Evolutionary conservation across 495 filamentous ascomycete species (phyloP), one percentile per base, ranked within the genome.

Genomic region (Diplogelasinospora grovesii): DNA sequence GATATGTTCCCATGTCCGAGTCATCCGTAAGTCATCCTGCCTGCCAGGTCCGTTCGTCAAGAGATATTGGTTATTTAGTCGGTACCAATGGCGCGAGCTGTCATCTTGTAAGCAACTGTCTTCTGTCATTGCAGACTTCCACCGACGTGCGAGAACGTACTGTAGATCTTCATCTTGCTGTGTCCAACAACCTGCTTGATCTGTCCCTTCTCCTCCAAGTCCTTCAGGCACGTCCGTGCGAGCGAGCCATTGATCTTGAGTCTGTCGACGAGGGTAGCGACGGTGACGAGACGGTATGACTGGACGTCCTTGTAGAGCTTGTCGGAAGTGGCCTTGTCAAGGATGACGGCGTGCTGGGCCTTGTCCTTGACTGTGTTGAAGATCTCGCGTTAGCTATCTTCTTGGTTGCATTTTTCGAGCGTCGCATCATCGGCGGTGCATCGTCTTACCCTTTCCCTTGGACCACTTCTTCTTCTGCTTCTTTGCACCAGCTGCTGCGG

Each of bases 391-490:
- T 57, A 54, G 45, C 43, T 19, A 23, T 21, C 8, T 41, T 43
- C n/a, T 21, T 19, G 22, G 15, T 27, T 24, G 47, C 31, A 36
- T 41, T 31, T 13, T 33, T 39, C 31, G 11, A 40, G 23, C 29
- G 30, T 25, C n/a, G 28, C 26, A 11, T 21, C 8, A 8, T 9
- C 26, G 14, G 14, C 21, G 14, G 3, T 20, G 25, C 38, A 38
- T 42, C 29, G 25, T 22, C 51, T 52, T 56, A 63, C 60, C 60
- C 81, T 95, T 95, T 71, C 88, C 93, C 86, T 96, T 98, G 57
- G 89, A 95, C 90, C 90, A 96, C 90, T 96, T 95, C 87, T 97
- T 97, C 86, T 95, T 95, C 68, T 90, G 86, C 77, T 94, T 95
- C 82, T 93, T 94, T 65, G 83, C 86, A 64, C 86, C 87, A 68